Evolutionary conservation across 73 alveolate genomes (phyloP).

Genomic region (Halteria grandinella): DNA sequence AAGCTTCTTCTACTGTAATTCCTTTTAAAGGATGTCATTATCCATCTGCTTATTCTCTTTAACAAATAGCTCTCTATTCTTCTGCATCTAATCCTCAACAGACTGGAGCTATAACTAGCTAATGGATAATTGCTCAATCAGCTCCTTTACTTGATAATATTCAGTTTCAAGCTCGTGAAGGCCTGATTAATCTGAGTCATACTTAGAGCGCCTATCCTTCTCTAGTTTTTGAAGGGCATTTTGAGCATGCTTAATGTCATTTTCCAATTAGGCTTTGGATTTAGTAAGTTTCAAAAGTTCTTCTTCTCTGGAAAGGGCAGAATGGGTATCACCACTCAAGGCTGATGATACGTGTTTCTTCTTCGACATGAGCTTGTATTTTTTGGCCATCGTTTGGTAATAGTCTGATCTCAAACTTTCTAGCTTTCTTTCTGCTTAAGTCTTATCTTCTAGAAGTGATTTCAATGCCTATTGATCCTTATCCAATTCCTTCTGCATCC

Average conservation of each 20-base stretch:
- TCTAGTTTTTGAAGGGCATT: conserved; percentile 14
- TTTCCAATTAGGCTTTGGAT: conserved; percentile 15
- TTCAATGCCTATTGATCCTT: conserved; percentile 37
- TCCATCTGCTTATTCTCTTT: too few species aligned
- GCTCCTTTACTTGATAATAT: too few species aligned
- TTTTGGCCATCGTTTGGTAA: conserved; percentile 8
- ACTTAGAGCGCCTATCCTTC: neutral
- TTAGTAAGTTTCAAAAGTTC: conserved; percentile 36
- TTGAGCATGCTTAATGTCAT: neutral
- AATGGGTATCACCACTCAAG: neutral
- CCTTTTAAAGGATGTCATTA: too few species aligned
- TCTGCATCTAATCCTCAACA: too few species aligned
- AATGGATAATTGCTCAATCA: too few species aligned
- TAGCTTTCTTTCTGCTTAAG: conserved; percentile 24
- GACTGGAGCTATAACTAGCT: too few species aligned
- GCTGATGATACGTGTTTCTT: neutral
- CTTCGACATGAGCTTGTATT: conserved; percentile 36
- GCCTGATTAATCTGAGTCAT: too few species aligned
- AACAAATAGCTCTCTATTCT: too few species aligned
- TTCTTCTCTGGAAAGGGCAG: conserved; percentile 2
- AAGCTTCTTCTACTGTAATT: neutral
- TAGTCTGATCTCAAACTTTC: neutral
- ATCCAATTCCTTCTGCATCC: conserved; percentile 36
- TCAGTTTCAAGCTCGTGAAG: too few species aligned
- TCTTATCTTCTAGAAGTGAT: conserved; percentile 32